Base-by-base conservation (phyloP, 208 protist genomes). In the Strigomonas oncopelti region DNA sequence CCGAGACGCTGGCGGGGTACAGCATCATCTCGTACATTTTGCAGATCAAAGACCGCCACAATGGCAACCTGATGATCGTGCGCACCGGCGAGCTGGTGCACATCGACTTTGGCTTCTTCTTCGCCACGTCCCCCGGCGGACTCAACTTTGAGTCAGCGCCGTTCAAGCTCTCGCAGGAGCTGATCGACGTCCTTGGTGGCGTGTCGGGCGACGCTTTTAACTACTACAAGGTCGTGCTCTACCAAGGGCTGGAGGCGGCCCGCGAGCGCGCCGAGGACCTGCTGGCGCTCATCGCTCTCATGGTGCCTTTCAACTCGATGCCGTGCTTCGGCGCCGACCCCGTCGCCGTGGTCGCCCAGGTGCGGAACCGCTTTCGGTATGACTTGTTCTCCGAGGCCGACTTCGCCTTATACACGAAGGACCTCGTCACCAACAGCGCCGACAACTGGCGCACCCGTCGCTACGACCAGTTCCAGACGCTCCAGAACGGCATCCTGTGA, bases 81-180 rank as follows among this genome's bases (percentile, higher is more conserved):
- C 81, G 80, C 46, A 72, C 92, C n/a, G 97, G 97, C 38, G 65
- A 81, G 34, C 61, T 99, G 32, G 81, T 98, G 13, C 97, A 99
- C 80, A 99, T 99, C 67, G 98, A 99, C 80, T 99, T 98, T 85
- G 98, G 98, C 16, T 99, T 98, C 74, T 88, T 99, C 46, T 86
- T 99, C 48, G 84, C 85, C 28, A 97, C 93, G n/a, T 97, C 94
- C 11, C 98, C 98, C 20, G 96, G 97, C 13, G 93, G 95, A 31
- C 70, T 98, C 25, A 96, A 96, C 64, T 96, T 98, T 74, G 95
- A 98, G 73, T 95, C 87, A 1, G 90, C 91, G 3, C 94, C 94
- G 1, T 98, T 98, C 76, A 98, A 98, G 69, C 80, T 98, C 31
- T 91, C 91, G 20, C 83, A 92, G 63, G 93, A 98, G 69, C 87